A percentile compares a stretch with the other conserved stretches of the same genome.
These are phyloP conservation scores for Jackrogersella minutella DNA, from an alignment of 495 filamentous ascomycete species.

Conservation along the genomic window DNA sequence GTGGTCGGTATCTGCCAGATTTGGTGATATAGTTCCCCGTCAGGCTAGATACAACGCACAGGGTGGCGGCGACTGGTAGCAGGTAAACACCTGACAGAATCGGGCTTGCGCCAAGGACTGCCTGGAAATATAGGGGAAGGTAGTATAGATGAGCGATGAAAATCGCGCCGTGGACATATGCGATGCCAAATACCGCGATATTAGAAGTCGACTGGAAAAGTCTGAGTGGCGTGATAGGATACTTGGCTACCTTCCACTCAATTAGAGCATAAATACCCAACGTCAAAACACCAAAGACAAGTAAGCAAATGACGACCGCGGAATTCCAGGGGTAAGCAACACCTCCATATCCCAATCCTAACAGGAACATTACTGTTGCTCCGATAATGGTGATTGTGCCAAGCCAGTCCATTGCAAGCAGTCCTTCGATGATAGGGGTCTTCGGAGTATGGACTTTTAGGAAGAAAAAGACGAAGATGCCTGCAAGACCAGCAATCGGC, in stretches of 20 bases:
- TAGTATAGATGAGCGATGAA: constrained; percentile 80
- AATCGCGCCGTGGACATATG: constrained; percentile 74
- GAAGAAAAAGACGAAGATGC: constrained; percentile 72
- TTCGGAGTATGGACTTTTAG: constrained; percentile 79
- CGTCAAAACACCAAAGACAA: constrained; percentile 76
- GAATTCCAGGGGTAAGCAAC: constrained; percentile 79
- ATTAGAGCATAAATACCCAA: constrained; percentile 69
- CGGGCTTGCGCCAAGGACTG: constrained; percentile 74
- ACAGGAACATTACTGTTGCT: constrained; percentile 82
- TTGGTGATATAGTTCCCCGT: constrained; percentile 78
- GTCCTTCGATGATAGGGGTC: constrained; percentile 72
- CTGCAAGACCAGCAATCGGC: constrained; percentile 75
- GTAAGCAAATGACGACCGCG: constrained; percentile 75
- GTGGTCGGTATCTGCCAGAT: constrained; percentile 64
- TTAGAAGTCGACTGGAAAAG: constrained; percentile 70
- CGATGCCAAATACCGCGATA: constrained; percentile 62
- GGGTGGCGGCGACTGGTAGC: constrained; percentile 74
- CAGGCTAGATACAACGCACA: constrained; percentile 69
- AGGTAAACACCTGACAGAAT: constrained; percentile 82
- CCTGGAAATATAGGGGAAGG: constrained; percentile 81
- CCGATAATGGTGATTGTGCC: constrained; percentile 74
- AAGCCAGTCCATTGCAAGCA: constrained; percentile 80
- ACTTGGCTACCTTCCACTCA: constrained; percentile 76
- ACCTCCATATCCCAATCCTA: constrained; percentile 82
- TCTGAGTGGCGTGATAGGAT: constrained; percentile 78